Evolutionary conservation across 2,329 filamentous ascomycete genomes (phyloP).

Genomic region (Trichoderma oligosporum): DNA sequence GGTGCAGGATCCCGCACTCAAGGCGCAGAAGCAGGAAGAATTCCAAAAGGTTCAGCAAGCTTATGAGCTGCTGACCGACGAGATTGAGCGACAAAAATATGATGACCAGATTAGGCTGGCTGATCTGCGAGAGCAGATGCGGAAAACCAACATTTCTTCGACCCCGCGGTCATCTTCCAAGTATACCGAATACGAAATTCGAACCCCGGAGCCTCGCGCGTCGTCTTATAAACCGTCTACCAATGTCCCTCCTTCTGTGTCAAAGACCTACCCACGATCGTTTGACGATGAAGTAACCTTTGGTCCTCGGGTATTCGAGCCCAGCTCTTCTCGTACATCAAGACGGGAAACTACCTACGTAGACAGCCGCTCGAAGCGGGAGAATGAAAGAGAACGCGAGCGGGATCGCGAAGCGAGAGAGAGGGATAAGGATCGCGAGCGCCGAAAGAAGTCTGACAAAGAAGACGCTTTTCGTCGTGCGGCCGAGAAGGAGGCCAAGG

Average conservation of each 20-base stretch:
- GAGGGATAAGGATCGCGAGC: slow-evolving; percentile 33
- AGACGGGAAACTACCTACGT: slow-evolving; percentile 48
- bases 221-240: slow-evolving; percentile 39
- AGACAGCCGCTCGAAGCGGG: slow-evolving; percentile 44
- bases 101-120: slow-evolving; percentile 70
- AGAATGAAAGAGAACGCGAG: slow-evolving; percentile 39
- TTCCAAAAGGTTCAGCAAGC: slow-evolving; percentile 92
- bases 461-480: slow-evolving; percentile 28
- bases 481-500: slow-evolving; percentile 27
- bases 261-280: slow-evolving; percentile 35
- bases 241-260: slow-evolving; percentile 31
- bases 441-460: slow-evolving; percentile 18
- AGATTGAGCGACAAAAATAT: slow-evolving; percentile 67
- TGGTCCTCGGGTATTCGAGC: slow-evolving; percentile 42
- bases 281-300: slow-evolving; percentile 46
- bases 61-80: slow-evolving; percentile 84
- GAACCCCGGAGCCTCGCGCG: slow-evolving; percentile 48
- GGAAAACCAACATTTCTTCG: slow-evolving; percentile 40
- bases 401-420: slow-evolving; percentile 37
- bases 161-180: slow-evolving; percentile 41
- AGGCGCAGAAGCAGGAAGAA: slow-evolving; percentile 74
- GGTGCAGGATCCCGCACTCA: slow-evolving; percentile 71
- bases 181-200: slow-evolving; percentile 43
- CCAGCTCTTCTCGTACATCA: slow-evolving; percentile 33
- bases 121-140: slow-evolving; percentile 56